These are phyloP conservation scores for Meyerozyma carpophila DNA, from an alignment of 1,139 yeast genomes.

Conservation along the genomic window DNA sequence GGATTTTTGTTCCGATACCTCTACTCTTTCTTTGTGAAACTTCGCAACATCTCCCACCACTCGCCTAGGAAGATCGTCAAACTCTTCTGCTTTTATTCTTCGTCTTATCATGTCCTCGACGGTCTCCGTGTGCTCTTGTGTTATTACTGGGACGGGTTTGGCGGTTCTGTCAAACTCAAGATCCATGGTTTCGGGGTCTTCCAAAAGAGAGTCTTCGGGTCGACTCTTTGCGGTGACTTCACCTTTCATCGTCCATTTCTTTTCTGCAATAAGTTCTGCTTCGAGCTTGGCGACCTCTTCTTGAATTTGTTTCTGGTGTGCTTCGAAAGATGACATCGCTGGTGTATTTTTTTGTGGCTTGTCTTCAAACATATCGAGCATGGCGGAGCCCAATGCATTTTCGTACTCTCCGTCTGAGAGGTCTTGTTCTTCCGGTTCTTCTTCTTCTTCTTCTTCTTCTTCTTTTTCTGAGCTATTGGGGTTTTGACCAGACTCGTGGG, in stretches of 20 bases:
- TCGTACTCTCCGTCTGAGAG: conserved; percentile 44
- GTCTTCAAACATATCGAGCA: conserved; percentile 58
- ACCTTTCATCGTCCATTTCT: conserved; percentile 93
- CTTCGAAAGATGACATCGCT: conserved; percentile 72
- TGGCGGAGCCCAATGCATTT: conserved; percentile 51
- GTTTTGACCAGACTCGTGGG: conserved; percentile 16
- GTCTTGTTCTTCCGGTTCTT: conserved; percentile 31
- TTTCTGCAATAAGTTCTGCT: conserved; percentile 82
- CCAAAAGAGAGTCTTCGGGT: conserved; percentile 71
- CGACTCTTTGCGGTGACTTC: conserved; percentile 80
- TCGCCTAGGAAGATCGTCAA: conserved; percentile 81
- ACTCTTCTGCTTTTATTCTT: conserved; percentile 68
- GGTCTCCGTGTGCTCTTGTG: conserved; percentile 79
- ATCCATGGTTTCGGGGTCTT: conserved; percentile 32
- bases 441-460: conserved; percentile 20
- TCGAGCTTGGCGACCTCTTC: conserved; percentile 76
- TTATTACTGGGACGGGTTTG: conserved; percentile 78
- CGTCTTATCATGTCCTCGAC: conserved; percentile 84
- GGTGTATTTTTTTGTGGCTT: conserved; percentile 18
- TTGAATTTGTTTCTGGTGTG: conserved; percentile 72
- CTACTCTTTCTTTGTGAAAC: conserved; percentile 49
- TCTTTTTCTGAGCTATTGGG: conserved; percentile 10
- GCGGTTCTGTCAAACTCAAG: conserved; percentile 43
- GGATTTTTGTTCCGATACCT: conserved; percentile 81
- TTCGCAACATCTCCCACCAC: conserved; percentile 57